phyloP scores from a whole-genome alignment of 2,329 filamentous ascomycete species.

The Allantophomopsis lycopodina region DNA sequence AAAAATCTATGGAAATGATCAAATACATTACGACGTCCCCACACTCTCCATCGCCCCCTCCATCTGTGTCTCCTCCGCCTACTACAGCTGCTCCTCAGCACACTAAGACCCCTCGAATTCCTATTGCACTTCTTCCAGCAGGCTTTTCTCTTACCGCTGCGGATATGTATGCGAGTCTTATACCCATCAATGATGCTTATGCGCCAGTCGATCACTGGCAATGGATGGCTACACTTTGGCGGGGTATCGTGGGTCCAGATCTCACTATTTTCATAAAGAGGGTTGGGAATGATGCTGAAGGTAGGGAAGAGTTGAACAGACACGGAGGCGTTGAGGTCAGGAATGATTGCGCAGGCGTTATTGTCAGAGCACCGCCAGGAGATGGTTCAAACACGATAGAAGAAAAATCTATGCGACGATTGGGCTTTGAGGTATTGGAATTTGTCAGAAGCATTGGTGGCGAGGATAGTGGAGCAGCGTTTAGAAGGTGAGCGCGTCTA shows the following conservation, averaged over 20 bases:
- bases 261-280: conserved; percentile 54
- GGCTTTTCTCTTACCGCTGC: conserved; percentile 71
- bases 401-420: conserved; percentile 56
- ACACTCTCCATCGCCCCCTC: conserved; percentile 2
- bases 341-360: conserved; percentile 35
- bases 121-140: conserved; percentile 62
- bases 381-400: conserved; percentile 29
- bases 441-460: conserved; percentile 37
- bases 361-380: conserved; percentile 31
- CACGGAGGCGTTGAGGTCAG: conserved; percentile 41
- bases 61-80: conserved; percentile 1
- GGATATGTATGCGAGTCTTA: conserved; percentile 58
- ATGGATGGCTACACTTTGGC: conserved; percentile 92
- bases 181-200: conserved; percentile 67
- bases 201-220: conserved; percentile 87
- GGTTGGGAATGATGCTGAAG: conserved; percentile 5
- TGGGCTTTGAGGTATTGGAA: conserved; percentile 82
- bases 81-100: conserved; percentile 8
- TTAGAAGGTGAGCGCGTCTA: neutral
- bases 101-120: conserved; percentile 17
- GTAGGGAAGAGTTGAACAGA: conserved; percentile 21
- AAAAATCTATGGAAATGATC: conserved; percentile 57
- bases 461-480: neutral
- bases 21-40: conserved; percentile 31
- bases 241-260: conserved; percentile 72